Evolutionary conservation across 805 yeast genomes (phyloP), one percentile per base, ranked within the genome.

Genomic region (Teunomyces stri): DNA sequence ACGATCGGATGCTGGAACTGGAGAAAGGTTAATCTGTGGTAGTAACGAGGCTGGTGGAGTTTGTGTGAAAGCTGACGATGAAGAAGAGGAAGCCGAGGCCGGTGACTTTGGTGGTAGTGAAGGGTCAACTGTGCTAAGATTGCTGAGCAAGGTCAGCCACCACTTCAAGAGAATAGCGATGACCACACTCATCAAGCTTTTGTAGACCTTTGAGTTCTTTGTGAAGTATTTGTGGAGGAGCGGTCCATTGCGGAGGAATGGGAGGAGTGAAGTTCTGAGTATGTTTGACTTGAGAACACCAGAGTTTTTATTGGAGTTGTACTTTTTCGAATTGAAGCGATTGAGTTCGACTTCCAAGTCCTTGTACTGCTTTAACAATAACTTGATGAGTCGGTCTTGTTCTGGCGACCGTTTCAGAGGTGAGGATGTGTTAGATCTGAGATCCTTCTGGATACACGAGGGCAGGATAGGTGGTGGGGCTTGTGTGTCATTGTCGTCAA

Each of bases 91-190:
- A 12, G 42, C 16, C 6, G 40, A 36, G n/a, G 21, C 12, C n/a
- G 22, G 18, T 2, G 45, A n/a, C 7, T 25, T 29, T 6, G 47
- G 28, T 9, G 28, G 13, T 20, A 44, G 16, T 10, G 43, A 16
- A 7, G 41, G 13, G 15, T 48, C 28, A 3, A 42, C 18, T 4
- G 37, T 25, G 20, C 38, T 48, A 22, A 53, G 38, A 42, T 51
- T 53, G n/a, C 51, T 43, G 16, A 80, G 55, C 12, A 80, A 58
- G n/a, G 74, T 65, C n/a, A 64, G 55, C 85, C 85, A 80, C 85
- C 85, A 81, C 53, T 67, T 70, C 7, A 74, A 53, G 13, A 79
- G 52, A 9, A 70, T 58, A 13, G 70, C 56, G 4, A 64, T 47
- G 5, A 64, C 54, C 3, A 72, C 63, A 52, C 67, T 65, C 11